These are phyloP conservation scores for Ganoderma lingzhi DNA, from an alignment of 1,284 basidiomycete species.

Conservation along the genomic window DNA sequence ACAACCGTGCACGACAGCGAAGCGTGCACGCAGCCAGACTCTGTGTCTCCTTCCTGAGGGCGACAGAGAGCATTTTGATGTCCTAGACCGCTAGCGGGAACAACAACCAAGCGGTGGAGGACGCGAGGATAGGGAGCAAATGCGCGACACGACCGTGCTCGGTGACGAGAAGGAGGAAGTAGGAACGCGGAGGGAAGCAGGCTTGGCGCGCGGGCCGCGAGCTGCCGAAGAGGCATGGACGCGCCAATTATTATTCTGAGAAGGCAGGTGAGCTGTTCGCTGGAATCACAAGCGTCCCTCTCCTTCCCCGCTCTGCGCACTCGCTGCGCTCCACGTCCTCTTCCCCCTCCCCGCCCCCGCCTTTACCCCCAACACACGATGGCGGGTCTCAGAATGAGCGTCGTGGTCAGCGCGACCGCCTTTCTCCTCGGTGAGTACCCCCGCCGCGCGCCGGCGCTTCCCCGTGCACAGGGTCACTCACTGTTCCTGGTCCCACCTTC, in stretches of 20 bases:
- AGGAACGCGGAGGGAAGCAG: neutral
- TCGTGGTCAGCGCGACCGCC: slow-evolving; percentile 78
- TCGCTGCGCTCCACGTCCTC: slow-evolving; percentile 15
- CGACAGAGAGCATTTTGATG: slow-evolving; percentile 19
- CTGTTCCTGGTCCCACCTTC: slow-evolving; percentile 16
- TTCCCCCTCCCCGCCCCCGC: slow-evolving; percentile 20
- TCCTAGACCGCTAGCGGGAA: neutral
- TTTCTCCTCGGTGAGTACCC: slow-evolving; percentile 76
- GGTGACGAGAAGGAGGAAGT: neutral
- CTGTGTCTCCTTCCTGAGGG: slow-evolving; percentile 15
- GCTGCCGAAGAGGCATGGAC: neutral
- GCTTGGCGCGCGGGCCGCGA: slow-evolving; percentile 15
- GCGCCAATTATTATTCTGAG: neutral
- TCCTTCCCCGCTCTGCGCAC: slow-evolving; percentile 9
- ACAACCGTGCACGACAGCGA: slow-evolving; percentile 15
- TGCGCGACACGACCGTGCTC: neutral
- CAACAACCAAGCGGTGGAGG: neutral
- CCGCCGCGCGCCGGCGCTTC: slow-evolving; percentile 16
- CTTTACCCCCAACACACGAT: slow-evolving; percentile 32
- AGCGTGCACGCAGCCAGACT: slow-evolving; percentile 12
- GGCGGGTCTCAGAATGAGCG: slow-evolving; percentile 67
- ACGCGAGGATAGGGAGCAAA: neutral
- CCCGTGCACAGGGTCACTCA: slow-evolving; percentile 19
- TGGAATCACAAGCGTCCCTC: slow-evolving; percentile 30
- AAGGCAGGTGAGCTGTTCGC: slow-evolving; percentile 4